Evolutionary conservation across 345 rosid genomes (phyloP), one percentile per base, ranked within the genome.

Genomic region (Camelina laxa): DNA sequence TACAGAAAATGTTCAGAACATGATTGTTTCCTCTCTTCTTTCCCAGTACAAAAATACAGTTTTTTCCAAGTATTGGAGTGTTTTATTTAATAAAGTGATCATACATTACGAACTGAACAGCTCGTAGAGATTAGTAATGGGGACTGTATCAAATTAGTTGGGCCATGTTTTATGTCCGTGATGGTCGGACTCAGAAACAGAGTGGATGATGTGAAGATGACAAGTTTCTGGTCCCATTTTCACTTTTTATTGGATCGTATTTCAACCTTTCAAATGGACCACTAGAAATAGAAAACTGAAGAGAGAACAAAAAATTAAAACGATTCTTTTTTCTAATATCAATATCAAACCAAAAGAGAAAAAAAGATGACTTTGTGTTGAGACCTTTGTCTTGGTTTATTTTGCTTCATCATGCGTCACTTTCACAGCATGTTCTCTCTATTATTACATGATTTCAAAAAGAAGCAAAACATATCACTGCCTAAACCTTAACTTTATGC

Each of bases 101-200:
- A 13, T 7, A 45, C n/a, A n/a, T n/a, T n/a, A n/a, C 41, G 9
- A 2, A 61, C 3, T 15, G 58, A 22, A 16, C 59, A 67, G 55
- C 36, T 67, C 55, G 73, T 75, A 51, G 48, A 51, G 74, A 60
- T 51, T 41, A 68, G 68, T 30, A 19, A 50, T 44, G 68, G 55
- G 41, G 56, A 60, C 44, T 4, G 61, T 67, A n/a, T 67, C 54
- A 41, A 24, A 49, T 49, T 49, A 49, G 24, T 45, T 59, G 79
- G 74, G 51, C 74, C 79, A 68, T 67, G 67, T 51, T 30, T n/a
- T 50, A 75, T 49, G 62, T 67, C 73, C 79, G 79, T 75, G 74
- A 60, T 75, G 79, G 79, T 75, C 74, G 73, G 79, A 67, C 62
- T 75, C 73, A 75, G 68, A 38, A 59, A 59, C 73, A 67, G 67